A percentile compares a stretch with the other conserved stretches of the same genome.
phyloP scores from a whole-genome alignment of 495 filamentous ascomycete genomes.

The Astrothelium macrocarpum region DNA sequence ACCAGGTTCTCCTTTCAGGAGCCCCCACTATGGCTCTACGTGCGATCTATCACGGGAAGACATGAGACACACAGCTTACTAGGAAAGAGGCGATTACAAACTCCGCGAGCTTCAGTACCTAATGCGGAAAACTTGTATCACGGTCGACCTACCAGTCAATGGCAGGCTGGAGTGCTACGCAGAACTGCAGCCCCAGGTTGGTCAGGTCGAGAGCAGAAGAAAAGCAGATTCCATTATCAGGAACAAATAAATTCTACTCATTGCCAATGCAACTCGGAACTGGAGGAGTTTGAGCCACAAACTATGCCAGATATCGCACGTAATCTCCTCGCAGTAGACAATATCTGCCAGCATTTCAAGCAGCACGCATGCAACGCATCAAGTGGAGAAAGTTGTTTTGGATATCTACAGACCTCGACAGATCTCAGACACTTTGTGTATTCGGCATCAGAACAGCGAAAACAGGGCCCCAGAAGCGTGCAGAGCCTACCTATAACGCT shows the following conservation, averaged over 20 bases:
- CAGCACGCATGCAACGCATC: background rate
- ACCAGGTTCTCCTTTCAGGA: background rate
- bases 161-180: too few relatives aligned
- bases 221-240: too few relatives aligned
- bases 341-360: background rate
- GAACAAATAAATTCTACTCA: too few relatives aligned
- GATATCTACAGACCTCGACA: background rate
- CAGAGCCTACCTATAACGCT: constrained; percentile 6
- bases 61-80: too few relatives aligned
- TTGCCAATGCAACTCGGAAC: too few relatives aligned
- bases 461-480: background rate
- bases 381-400: background rate
- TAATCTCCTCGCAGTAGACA: background rate
- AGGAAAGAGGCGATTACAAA: too few relatives aligned
- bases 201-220: too few relatives aligned
- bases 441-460: background rate
- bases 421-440: constrained; percentile 14
- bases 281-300: background rate
- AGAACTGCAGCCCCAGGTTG: too few relatives aligned
- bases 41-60: constrained; percentile 11
- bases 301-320: background rate
- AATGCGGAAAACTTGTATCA: background rate
- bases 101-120: constrained; percentile 3
- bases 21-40: constrained; percentile 19
- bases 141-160: too few relatives aligned